Evolutionary conservation across 2,329 filamentous ascomycete species (phyloP).

Genomic region (Aspergillus pseudoglaucus): DNA sequence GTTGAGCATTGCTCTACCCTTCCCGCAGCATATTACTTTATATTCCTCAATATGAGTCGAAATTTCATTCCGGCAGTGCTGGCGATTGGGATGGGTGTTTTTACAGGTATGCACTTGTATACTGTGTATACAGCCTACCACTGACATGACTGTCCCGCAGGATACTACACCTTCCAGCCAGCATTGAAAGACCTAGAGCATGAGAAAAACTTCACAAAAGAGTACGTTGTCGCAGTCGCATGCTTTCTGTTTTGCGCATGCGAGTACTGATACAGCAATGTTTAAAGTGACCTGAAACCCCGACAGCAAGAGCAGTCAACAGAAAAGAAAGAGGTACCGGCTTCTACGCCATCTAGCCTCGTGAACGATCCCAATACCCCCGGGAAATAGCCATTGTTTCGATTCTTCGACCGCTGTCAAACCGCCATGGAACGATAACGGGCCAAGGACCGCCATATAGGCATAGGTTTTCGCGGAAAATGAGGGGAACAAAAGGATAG

Average conservation of each 20-base stretch:
- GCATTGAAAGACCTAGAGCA: constrained; percentile 30
- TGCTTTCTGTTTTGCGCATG: neutral
- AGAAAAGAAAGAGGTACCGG: neutral
- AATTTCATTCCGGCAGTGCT: constrained; percentile 32
- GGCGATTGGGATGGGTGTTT: constrained; percentile 35
- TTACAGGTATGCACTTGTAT: constrained; percentile 25
- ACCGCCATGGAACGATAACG: neutral
- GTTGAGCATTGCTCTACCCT: neutral
- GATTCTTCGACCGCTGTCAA: neutral
- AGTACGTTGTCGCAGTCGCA: constrained; percentile 4
- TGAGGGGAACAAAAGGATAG: neutral
- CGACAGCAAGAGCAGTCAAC: neutral
- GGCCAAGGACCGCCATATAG: no score
- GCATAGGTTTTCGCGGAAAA: no score
- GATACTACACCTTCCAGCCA: constrained; percentile 40
- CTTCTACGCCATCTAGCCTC: neutral
- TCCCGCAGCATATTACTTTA: constrained; percentile 4
- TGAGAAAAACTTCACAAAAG: constrained; percentile 17
- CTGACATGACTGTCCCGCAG: constrained; percentile 14
- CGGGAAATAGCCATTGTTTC: neutral
- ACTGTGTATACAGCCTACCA: neutral
- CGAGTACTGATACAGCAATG: neutral
- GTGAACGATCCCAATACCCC: neutral
- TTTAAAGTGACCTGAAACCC: neutral
- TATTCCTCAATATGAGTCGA: constrained; percentile 26